Evolutionary conservation across 768 basidiomycete species (phyloP), one percentile per base, ranked within the genome.

Genomic region (Leccinum subtestaceum): DNA sequence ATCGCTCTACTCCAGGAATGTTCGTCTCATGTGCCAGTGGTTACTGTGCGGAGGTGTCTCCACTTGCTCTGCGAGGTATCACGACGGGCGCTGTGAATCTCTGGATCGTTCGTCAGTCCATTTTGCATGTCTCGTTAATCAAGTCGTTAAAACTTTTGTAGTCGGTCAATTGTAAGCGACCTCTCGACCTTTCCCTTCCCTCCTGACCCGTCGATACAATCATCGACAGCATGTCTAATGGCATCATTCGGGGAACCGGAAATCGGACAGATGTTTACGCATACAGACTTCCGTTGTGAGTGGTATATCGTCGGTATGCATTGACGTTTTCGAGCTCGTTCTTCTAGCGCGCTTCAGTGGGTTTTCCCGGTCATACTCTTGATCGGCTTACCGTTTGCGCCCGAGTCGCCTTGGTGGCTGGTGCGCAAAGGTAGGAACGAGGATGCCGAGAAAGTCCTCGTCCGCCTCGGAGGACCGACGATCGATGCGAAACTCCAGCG

Each of bases 331-430:
- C 6, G 9, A 13, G 36, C n/a, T n/a, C 2, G 1, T 53, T 15
- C 32, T 53, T 19, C 13, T 45, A 70, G 69, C 38, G 70, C 67
- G 9, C 55, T 74, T 13, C 73, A 74, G 40, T 74, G 72, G 69
- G 69, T 74, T 43, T 73, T 72, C 59, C 74, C 72, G 0, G 29
- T 68, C 45, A 64, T 73, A 4, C 65, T 74, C 48, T 55, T 74
- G 49, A 52, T 66, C 4, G 74, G 74, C 15, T 65, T 74, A 34
- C 62, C 64, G 1, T 71, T 74, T 31, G 71, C 71, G 2, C 72
- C 73, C 0, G 73, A 74, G 54, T 66, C 65, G 0, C 73, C 72
- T 0, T 74, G 73, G 73, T 74, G 73, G 73, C 63, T 74, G 7
- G 73, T 55, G 11, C 32, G 11, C 11, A 32, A 32, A 32, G 32